Conservation (phyloP, 805 yeast genomes). For the Ogataea pini region DNA sequence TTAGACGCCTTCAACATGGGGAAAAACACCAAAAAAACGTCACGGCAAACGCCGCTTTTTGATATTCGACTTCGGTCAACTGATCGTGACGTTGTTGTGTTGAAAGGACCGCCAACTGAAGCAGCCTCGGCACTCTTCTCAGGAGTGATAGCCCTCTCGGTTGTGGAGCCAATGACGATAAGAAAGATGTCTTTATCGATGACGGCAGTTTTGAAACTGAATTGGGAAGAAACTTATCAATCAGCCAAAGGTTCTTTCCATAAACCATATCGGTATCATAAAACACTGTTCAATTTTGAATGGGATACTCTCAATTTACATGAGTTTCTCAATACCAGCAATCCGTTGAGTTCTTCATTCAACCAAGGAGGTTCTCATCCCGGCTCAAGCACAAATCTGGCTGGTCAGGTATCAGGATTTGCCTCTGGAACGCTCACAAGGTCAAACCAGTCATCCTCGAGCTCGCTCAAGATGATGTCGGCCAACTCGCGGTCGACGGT, state of each 20-base stretch:
- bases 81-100: constrained; percentile 76
- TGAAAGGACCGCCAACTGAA: constrained; percentile 75
- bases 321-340: constrained; percentile 29
- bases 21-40: constrained; percentile 23
- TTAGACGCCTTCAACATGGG: constrained; percentile 15
- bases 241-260: constrained; percentile 45
- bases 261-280: constrained; percentile 55
- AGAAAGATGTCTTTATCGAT: constrained; percentile 64
- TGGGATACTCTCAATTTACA: constrained; percentile 73
- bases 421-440: constrained; percentile 35
- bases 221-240: constrained; percentile 58
- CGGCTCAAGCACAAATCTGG: constrained; percentile 16
- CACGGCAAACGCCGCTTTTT: constrained; percentile 36
- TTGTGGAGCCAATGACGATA: constrained; percentile 71
- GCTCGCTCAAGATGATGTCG: constrained; percentile 44
- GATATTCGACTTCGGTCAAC: constrained; percentile 60
- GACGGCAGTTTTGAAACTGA: constrained; percentile 64
- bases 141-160: constrained; percentile 77
- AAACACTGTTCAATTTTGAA: constrained; percentile 67
- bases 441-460: constrained; percentile 43
- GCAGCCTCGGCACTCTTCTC: constrained; percentile 75
- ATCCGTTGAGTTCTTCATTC: constrained; percentile 24
- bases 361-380: constrained; percentile 6
- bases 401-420: constrained; percentile 21
- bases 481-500: constrained; percentile 18